phyloP scores from a whole-genome alignment of 106 monocot species.

The Dendrobium officinale region DNA sequence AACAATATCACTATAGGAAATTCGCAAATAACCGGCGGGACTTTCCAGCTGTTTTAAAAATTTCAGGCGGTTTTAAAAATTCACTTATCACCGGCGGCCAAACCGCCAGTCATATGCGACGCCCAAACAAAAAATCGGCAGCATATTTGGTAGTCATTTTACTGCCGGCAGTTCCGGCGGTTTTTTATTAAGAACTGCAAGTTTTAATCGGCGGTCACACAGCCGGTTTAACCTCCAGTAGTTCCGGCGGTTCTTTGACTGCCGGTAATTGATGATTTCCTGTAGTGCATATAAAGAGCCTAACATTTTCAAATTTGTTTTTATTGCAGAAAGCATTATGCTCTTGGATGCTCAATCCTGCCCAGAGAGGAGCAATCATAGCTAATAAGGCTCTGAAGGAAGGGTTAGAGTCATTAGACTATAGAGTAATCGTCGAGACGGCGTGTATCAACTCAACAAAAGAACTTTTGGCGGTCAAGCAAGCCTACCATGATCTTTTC shows the following conservation, averaged over 20 bases:
- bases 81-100: too few species aligned
- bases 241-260: too few species aligned
- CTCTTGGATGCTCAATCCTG: conserved; percentile 61
- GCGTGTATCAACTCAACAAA: conserved; percentile 33
- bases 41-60: too few species aligned
- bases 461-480: conserved; percentile 43
- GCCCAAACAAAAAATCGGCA: neutral
- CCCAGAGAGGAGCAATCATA: conserved; percentile 55
- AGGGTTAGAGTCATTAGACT: conserved; percentile 3
- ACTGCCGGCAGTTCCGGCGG: too few species aligned
- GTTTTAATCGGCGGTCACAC: too few species aligned
- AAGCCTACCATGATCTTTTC: conserved; percentile 36
- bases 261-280: neutral
- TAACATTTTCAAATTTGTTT: neutral
- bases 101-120: neutral
- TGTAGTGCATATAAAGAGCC: neutral
- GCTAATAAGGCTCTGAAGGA: conserved; percentile 41
- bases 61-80: too few species aligned
- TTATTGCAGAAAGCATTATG: conserved; percentile 59
- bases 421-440: conserved; percentile 35
- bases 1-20: too few species aligned
- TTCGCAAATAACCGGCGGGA: too few species aligned
- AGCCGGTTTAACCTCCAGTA: too few species aligned
- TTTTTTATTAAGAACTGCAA: neutral
- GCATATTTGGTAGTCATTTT: too few species aligned